phyloP scores from a whole-genome alignment of 2,329 filamentous ascomycete genomes.

The Madurella mycetomatis region DNA sequence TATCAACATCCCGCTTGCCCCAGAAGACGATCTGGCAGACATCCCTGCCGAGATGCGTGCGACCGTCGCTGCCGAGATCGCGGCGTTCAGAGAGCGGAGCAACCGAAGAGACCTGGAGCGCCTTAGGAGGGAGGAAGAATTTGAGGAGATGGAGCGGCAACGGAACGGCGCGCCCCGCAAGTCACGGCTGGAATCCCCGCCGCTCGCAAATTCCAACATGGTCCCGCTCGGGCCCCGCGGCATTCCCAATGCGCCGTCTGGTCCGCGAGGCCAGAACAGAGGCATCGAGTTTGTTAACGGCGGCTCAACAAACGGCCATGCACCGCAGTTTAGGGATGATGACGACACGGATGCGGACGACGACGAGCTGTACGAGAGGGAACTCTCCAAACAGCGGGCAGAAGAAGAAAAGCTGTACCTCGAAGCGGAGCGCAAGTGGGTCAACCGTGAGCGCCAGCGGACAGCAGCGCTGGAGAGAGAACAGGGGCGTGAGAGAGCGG shows the following conservation, averaged over 20 bases:
- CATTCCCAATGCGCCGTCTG: conserved; percentile 69
- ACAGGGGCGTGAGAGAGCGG: conserved; percentile 71
- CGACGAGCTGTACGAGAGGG: conserved; percentile 72
- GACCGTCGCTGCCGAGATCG: conserved; percentile 89
- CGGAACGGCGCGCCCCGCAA: conserved; percentile 61
- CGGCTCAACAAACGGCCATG: conserved; percentile 57
- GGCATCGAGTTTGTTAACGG: conserved; percentile 76
- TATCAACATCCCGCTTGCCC: conserved; percentile 79
- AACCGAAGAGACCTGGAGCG: conserved; percentile 85
- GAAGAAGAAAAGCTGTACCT: conserved; percentile 77
- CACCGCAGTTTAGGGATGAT: conserved; percentile 63
- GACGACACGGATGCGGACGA: conserved; percentile 87
- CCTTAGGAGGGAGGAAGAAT: conserved; percentile 81
- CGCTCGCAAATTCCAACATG: conserved; percentile 60
- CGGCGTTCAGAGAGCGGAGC: conserved; percentile 88
- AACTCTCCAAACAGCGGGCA: conserved; percentile 63
- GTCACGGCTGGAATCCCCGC: conserved; percentile 69
- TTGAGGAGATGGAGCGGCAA: conserved; percentile 78
- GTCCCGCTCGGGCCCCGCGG: conserved; percentile 71
- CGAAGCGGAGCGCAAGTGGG: conserved; percentile 85
- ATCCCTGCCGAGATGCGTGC: conserved; percentile 96
- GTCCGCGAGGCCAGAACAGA: conserved; percentile 57
- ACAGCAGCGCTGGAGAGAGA: conserved; percentile 84
- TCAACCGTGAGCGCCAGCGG: conserved; percentile 79
- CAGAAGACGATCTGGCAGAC: conserved; percentile 90